Evolutionary conservation across 1,284 basidiomycete species (phyloP).

Genomic region (Trichosporon sp.): DNA sequence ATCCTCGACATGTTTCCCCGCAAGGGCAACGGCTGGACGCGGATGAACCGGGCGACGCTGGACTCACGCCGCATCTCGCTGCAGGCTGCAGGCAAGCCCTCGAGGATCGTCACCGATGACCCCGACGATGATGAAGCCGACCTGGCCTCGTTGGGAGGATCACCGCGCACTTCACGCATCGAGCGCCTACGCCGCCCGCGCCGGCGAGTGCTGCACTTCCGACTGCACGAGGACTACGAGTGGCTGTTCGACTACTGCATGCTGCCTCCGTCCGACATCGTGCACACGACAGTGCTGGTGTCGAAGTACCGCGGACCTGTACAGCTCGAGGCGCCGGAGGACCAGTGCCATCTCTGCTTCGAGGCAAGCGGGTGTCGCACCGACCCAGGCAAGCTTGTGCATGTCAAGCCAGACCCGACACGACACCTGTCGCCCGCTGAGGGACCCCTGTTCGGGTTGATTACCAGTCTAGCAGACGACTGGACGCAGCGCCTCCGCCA

Average conservation of each 20-base stretch:
- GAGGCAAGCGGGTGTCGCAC: neutral
- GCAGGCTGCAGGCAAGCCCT: neutral
- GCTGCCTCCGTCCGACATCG: neutral
- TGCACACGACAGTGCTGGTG: neutral
- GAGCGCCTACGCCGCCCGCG: neutral
- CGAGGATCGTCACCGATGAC: neutral
- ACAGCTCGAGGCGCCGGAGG: neutral
- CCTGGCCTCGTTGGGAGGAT: neutral
- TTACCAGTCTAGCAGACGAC: neutral
- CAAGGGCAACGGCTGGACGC: neutral
- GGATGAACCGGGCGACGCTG: neutral
- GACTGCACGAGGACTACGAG: neutral
- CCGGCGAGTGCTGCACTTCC: neutral
- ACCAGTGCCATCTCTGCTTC: neutral
- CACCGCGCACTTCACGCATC: neutral
- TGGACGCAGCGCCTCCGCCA: neutral
- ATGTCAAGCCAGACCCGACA: neutral
- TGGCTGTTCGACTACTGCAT: slow-evolving; percentile 4
- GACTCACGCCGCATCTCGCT: neutral
- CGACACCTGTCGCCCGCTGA: neutral
- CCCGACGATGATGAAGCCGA: neutral
- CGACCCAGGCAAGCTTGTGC: neutral
- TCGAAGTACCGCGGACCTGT: neutral
- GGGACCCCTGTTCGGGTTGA: neutral
- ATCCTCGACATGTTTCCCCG: neutral